These are phyloP conservation scores for Podospora pseudoanserina DNA, from an alignment of 495 filamentous ascomycete species.

Conservation along the genomic window DNA sequence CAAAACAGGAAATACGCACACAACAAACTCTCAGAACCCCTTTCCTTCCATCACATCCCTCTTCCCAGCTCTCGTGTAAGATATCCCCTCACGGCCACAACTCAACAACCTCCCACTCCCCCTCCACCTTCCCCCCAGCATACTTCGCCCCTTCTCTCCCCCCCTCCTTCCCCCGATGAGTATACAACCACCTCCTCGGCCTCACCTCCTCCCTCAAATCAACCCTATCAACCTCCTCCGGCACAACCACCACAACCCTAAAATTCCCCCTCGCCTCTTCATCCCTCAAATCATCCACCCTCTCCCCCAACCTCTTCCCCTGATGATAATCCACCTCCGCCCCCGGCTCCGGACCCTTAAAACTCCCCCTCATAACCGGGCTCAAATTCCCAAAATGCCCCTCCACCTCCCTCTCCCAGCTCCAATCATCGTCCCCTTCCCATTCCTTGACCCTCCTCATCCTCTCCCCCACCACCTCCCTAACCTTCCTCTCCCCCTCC, in stretches of 20 bases:
- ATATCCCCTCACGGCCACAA: constrained; percentile 64
- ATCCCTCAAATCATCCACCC: constrained; percentile 65
- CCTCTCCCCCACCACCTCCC: constrained; percentile 46
- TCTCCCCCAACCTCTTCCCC: constrained; percentile 55
- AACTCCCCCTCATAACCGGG: constrained; percentile 74
- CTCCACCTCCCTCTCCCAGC: constrained; percentile 60
- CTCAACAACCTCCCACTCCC: constrained; percentile 72
- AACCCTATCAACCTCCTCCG: constrained; percentile 72
- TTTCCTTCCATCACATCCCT: neutral
- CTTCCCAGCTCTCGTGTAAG: neutral
- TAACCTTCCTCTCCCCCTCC: constrained; percentile 42
- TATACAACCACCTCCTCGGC: constrained; percentile 64
- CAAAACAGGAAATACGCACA: too few species aligned
- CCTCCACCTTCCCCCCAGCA: constrained; percentile 40
- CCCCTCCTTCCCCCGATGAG: constrained; percentile 45
- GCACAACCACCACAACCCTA: constrained; percentile 76
- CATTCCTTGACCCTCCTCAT: constrained; percentile 36
- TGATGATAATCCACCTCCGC: constrained; percentile 47
- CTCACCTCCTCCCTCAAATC: constrained; percentile 66
- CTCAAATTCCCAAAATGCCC: constrained; percentile 84
- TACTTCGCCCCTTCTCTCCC: constrained; percentile 23
- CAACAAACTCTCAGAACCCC: too few species aligned
- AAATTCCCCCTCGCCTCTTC: constrained; percentile 72
- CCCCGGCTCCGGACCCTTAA: constrained; percentile 74
- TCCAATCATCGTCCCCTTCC: constrained; percentile 46